Evolutionary conservation across 2,329 filamentous ascomycete genomes (phyloP).

Genomic region (Balansia obtecta): DNA sequence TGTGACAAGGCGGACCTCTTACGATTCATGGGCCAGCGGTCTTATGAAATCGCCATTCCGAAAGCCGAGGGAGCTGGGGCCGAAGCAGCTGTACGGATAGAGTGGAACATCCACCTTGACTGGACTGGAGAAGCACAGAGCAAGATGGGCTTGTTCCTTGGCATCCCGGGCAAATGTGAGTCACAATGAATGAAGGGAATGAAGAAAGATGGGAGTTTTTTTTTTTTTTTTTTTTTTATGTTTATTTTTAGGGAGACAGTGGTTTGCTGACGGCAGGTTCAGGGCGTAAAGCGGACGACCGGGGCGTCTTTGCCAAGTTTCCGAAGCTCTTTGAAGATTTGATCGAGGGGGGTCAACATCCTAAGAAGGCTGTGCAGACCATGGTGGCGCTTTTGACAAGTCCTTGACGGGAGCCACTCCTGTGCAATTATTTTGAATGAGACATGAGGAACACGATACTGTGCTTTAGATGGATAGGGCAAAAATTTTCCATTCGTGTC

Average conservation of each 20-base stretch:
- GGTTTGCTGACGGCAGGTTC: slow-evolving; percentile 1
- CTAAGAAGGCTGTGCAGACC: slow-evolving; percentile 42
- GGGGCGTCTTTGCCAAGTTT: slow-evolving; percentile 43
- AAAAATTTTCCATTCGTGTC: not conserved
- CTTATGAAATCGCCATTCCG: slow-evolving; percentile 31
- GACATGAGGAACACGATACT: slow-evolving; percentile 7
- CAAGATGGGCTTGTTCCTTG: slow-evolving; percentile 38
- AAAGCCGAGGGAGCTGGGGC: slow-evolving; percentile 18
- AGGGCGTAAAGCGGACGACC: slow-evolving; percentile 50
- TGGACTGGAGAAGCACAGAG: slow-evolving; percentile 62
- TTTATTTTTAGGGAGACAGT: no score
- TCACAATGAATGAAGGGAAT: slow-evolving; percentile 10
- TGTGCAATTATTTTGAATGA: slow-evolving; percentile 8
- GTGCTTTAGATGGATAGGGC: not conserved
- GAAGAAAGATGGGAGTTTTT: no score
- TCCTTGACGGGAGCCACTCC: slow-evolving; percentile 15
- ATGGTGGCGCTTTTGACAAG: slow-evolving; percentile 47
- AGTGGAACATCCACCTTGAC: slow-evolving; percentile 55
- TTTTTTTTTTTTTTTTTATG: no score
- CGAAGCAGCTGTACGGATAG: slow-evolving; percentile 35
- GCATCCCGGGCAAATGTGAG: slow-evolving; percentile 52
- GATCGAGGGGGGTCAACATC: slow-evolving; percentile 40
- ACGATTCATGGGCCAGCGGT: slow-evolving; percentile 40
- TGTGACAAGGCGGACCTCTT: slow-evolving; percentile 31
- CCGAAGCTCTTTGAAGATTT: slow-evolving; percentile 49